Base-by-base conservation (phyloP, 805 yeast genomes). In the Lipomyces oligophaga region DNA sequence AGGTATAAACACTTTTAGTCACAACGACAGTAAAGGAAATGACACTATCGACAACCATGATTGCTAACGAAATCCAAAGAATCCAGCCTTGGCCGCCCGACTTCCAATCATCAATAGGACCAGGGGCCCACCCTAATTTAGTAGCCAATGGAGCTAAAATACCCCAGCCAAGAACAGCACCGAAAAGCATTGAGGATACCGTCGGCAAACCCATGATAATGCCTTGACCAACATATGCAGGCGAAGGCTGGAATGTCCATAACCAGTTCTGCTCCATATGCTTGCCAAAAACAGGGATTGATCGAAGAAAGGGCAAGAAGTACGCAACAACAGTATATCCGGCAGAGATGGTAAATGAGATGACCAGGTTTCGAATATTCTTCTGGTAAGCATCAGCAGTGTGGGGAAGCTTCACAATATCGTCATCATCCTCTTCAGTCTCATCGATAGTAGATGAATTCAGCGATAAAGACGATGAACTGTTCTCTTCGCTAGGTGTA, bases 21-120 rank as follows among this genome's bases (percentile, higher is more conserved):
- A 47, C 56, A 15, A 57, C 49, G 2, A 83, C 83, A 0, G 77
- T 51, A 58, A 90, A 84, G 1, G 95, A 83, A 3, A 89, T 85
- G 3, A 86, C 70, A 6, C 96, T 84, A 62, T 90, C 98, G 40
- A 86, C 81, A 16, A 90, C 86, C 98, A 90, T 90, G 40, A 89
- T 87, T 20, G 96, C 81, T 56, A 90, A 73, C 63, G 94, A 81
- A 44, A 88, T 72, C 98, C 98, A 90, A 63, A 90, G 71, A 45
- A 93, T 86, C 98, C 98, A 90, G 5, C 97, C 98, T 62, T 90
- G 96, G 0, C 89, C 85, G 2, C 97, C 97, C 21, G 77, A 74
- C 58, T 85, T 81, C 97, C 97, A 93, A 66, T 88, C 95, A 61
- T 84, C 93, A 1, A 86, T 78, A 2, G 80, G 81, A 0, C 96